A percentile compares a stretch with the other conserved stretches of the same genome.
These are phyloP conservation scores for Xerocomus minutiporus DNA, from an alignment of 1,284 basidiomycete genomes.

Conservation along the genomic window DNA sequence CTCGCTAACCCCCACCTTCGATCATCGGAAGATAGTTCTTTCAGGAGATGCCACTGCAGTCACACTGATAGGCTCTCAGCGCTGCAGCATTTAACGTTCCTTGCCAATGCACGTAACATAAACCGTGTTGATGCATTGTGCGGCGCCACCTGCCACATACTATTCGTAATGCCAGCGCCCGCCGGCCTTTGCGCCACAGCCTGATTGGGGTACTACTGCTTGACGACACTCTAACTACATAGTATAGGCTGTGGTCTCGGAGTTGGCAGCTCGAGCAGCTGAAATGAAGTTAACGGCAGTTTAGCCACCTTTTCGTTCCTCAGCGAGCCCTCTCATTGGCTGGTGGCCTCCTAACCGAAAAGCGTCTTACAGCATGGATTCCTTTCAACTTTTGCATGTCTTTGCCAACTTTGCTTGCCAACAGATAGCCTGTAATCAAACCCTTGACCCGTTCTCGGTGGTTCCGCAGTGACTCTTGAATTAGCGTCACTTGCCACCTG, in stretches of 20 bases:
- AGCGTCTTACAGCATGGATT: not conserved
- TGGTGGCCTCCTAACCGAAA: no score
- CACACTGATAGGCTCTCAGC: not conserved
- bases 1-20: no score
- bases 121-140: not conserved
- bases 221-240: no score
- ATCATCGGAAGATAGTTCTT: not conserved
- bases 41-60: not conserved
- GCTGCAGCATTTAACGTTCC: not conserved
- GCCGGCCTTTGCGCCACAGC: no score
- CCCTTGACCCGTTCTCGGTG: conserved; percentile 8
- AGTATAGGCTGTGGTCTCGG: no score
- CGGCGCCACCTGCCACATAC: not conserved
- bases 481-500: not conserved
- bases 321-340: no score
- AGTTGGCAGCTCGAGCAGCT: no score
- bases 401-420: no score
- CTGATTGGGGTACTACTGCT: not conserved
- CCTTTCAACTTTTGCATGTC: no score
- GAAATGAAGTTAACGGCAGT: no score
- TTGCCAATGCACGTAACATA: not conserved
- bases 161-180: not conserved
- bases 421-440: not conserved
- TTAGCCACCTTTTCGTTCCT: no score
- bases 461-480: not conserved